Base-by-base conservation (phyloP, 257 asterid genomes). In the Asclepias syriaca region DNA sequence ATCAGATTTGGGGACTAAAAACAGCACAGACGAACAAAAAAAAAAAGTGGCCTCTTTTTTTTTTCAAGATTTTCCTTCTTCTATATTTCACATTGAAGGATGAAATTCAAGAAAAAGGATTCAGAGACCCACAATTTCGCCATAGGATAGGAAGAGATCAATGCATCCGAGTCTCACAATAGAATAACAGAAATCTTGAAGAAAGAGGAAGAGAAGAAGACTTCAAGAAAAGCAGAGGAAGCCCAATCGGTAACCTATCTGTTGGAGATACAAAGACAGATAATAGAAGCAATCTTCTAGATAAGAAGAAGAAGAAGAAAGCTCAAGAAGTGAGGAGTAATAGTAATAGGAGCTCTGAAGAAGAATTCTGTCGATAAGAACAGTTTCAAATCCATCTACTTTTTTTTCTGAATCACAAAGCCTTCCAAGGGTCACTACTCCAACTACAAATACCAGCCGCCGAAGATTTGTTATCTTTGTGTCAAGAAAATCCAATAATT, bases 341-440 rank as follows among this genome's bases (percentile, higher is more conserved):
- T 43, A 43, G 11, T 43, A 43, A 7, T 43, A 7, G 11, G 19
- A 64, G 46, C 66, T 3, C 68, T 37, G 29, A 18, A 18, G 69
- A 65, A 69, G 65, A 29, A 40, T 64, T 64, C 71, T 64, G 65
- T 51, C 5, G 63, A 16, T 40, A 51, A 39, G 60, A 39, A 65
- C 53, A 60, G 9, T n/a, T 50, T 34, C 40, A 69, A 75, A 75
- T 51, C 57, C 48, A 53, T 69, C 71, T 60, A 49, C 32, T 49
- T 40, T 65, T 40, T n/a, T 49, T 40, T 65, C 75, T 59, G 58
- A 59, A 53, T n/a, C 63, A 34, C 29, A 37, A 65, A 56, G 67
- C 51, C 37, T 59, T 59, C 11, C 5, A 14, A 24, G 56, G 56
- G 34, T 60, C 64, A 43, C 50, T 54, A 34, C 37, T 34, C 37